Conservation (phyloP, 2,329 filamentous ascomycete species). For the Alternaria alternata region DNA sequence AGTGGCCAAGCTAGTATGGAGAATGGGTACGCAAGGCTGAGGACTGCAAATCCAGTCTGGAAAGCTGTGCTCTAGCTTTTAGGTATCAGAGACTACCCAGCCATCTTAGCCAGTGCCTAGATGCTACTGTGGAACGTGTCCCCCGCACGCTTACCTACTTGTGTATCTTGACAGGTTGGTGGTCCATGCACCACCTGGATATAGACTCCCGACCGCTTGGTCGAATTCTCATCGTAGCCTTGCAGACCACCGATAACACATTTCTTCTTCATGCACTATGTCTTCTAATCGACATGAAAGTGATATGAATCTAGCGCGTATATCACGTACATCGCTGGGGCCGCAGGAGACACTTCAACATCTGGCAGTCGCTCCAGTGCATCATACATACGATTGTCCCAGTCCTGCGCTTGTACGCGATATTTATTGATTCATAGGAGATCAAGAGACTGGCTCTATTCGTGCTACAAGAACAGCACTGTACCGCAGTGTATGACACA, state of each 20-base stretch:
- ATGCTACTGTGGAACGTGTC: not conserved
- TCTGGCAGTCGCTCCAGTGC: not conserved
- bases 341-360: not conserved
- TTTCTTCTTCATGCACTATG: not conserved
- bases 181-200: no score
- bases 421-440: not conserved
- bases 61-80: constrained; percentile 2
- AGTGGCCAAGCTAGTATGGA: not conserved
- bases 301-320: not conserved
- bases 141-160: not conserved
- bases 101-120: not conserved
- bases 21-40: constrained; percentile 9
- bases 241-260: not conserved
- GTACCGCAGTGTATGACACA: not conserved
- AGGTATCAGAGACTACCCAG: not conserved
- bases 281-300: not conserved
- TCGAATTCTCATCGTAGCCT: not conserved
- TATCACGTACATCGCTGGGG: not conserved
- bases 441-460: not conserved
- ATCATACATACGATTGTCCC: not conserved
- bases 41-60: not conserved
- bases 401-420: not conserved
- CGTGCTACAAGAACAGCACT: not conserved
- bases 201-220: not conserved
- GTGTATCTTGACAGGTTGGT: not conserved